Evolutionary conservation across 208 protist species (phyloP).

Genomic region (Histomonas meleagridis): DNA sequence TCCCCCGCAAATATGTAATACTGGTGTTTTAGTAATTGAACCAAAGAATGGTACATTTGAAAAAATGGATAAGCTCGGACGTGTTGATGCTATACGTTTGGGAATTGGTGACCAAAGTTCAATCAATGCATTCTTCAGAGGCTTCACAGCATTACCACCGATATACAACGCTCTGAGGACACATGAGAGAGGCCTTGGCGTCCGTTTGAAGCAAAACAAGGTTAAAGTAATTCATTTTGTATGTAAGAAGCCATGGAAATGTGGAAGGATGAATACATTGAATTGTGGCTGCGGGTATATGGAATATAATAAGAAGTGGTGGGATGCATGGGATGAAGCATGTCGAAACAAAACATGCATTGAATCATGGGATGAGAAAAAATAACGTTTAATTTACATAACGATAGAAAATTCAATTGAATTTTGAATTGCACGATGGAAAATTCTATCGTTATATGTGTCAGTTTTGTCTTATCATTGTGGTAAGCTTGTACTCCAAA

Average conservation of each 20-base stretch:
- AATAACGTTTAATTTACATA: no score
- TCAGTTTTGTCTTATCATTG: no score
- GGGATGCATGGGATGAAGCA: not conserved
- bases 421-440: no score
- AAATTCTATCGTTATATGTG: no score
- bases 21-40: not conserved
- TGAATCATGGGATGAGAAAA: not conserved
- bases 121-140: not conserved
- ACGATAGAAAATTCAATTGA: no score
- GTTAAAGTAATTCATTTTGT: not conserved
- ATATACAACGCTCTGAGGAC: not conserved
- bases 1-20: not conserved
- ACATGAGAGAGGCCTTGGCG: not conserved
- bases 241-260: constrained; percentile 30
- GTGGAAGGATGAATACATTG: not conserved
- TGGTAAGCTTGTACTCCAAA: no score
- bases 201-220: not conserved
- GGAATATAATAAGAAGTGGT: not conserved
- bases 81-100: no score
- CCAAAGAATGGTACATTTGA: not conserved
- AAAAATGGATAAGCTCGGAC: not conserved
- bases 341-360: not conserved
- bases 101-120: not conserved
- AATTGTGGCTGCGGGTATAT: constrained; percentile 3
- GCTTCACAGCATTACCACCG: not conserved